phyloP scores from a whole-genome alignment of 176 grass and related monocot species.

The Avena eriantha region DNA sequence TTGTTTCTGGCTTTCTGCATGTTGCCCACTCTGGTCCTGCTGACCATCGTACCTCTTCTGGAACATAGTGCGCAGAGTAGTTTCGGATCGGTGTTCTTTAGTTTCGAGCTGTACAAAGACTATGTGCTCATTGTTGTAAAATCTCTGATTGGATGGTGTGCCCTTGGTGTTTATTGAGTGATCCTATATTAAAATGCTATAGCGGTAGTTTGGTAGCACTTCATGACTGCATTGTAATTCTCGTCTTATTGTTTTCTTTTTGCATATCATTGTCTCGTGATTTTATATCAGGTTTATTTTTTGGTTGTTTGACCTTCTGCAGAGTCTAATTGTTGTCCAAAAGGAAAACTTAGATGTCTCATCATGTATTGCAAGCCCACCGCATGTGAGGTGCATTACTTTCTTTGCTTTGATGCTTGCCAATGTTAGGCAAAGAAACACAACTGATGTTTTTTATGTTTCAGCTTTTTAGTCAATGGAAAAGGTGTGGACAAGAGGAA shows the following conservation, averaged over 20 bases:
- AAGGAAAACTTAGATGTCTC: slow-evolving; percentile 83
- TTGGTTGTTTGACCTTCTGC: slow-evolving; percentile 35
- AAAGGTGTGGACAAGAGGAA: slow-evolving; percentile 91
- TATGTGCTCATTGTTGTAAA: slow-evolving; percentile 24
- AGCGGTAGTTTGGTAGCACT: not conserved
- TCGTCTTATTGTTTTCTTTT: slow-evolving; percentile 15
- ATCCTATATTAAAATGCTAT: not conserved
- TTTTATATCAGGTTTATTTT: slow-evolving; percentile 8
- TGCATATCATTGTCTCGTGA: not conserved
- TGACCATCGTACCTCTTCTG: not conserved
- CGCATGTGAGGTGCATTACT: slow-evolving; percentile 78
- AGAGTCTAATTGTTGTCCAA: slow-evolving; percentile 81
- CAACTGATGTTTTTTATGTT: slow-evolving; percentile 40
- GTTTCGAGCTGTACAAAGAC: slow-evolving; percentile 5
- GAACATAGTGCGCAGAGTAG: slow-evolving; percentile 2
- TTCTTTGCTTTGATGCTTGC: slow-evolving; percentile 16
- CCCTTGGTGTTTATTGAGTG: slow-evolving; percentile 5
- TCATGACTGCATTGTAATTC: slow-evolving; percentile 7
- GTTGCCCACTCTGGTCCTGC: not conserved
- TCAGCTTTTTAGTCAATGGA: slow-evolving; percentile 93
- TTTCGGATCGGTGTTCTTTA: not conserved
- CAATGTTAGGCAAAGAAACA: slow-evolving; percentile 35
- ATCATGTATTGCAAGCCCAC: slow-evolving; percentile 78
- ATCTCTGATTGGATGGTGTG: not conserved
- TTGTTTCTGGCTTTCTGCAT: slow-evolving; percentile 12